A percentile compares a stretch with the other conserved stretches of the same genome.
Evolutionary conservation across 2,329 filamentous ascomycete genomes (phyloP).

Genomic region (Fusarium lateritium): DNA sequence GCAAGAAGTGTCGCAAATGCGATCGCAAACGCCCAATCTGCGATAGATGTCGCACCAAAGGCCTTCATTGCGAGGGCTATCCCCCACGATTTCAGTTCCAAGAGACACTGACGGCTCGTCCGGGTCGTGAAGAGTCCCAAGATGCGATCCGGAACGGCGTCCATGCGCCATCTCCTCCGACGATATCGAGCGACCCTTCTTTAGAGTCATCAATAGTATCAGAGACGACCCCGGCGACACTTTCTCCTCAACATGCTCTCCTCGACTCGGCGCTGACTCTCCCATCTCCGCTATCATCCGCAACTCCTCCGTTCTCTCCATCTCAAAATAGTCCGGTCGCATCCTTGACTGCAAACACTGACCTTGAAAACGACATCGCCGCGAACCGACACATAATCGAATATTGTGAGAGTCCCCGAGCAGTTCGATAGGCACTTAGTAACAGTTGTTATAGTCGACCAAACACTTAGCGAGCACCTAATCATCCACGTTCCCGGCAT

Average conservation of each 20-base stretch:
- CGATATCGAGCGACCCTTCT: background rate
- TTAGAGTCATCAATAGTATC: background rate
- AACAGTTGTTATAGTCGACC: constrained; percentile 35
- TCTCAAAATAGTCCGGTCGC: background rate
- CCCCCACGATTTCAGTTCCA: constrained; percentile 51
- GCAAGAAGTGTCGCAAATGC: constrained; percentile 54
- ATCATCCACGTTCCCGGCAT: constrained; percentile 37
- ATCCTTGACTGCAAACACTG: background rate
- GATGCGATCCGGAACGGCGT: background rate
- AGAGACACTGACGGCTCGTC: constrained; percentile 14
- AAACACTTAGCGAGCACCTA: constrained; percentile 38
- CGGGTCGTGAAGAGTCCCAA: accelerated
- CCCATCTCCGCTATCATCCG: constrained; percentile 2
- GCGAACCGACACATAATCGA: constrained; percentile 18
- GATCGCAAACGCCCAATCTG: constrained; percentile 50
- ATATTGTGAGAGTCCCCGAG: constrained; percentile 15
- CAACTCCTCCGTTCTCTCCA: background rate
- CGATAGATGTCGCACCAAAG: constrained; percentile 49
- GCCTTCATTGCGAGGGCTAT: constrained; percentile 52
- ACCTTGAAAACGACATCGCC: constrained; percentile 20
- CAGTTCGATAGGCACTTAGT: accelerated
- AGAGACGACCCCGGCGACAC: accelerated
- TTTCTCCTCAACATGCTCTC: background rate
- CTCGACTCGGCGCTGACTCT: background rate
- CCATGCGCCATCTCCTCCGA: background rate